These are phyloP conservation scores for Leccinum pellstonianum DNA, from an alignment of 768 basidiomycete species.

Conservation along the genomic window DNA sequence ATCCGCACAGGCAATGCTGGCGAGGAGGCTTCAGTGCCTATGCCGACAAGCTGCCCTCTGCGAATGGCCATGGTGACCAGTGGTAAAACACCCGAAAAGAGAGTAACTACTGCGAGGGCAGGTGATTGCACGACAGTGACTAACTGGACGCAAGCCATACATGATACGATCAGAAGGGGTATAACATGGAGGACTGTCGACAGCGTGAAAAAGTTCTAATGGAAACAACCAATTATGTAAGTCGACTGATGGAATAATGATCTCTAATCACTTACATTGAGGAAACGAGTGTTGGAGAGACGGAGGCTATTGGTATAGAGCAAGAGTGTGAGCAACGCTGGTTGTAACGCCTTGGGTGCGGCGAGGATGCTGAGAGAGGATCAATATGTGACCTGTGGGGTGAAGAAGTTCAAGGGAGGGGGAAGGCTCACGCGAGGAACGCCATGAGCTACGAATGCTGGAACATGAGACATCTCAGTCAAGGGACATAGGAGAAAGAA, in stretches of 20 bases:
- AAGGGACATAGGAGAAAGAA: background rate
- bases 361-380: slow-evolving; percentile 8
- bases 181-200: slow-evolving; percentile 18
- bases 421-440: slow-evolving; percentile 18
- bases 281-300: background rate
- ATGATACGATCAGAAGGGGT: slow-evolving; percentile 16
- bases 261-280: slow-evolving; percentile 5
- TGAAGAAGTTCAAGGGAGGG: background rate
- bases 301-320: slow-evolving; percentile 22
- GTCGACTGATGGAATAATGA: background rate
- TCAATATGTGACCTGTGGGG: background rate
- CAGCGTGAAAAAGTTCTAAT: slow-evolving; percentile 6
- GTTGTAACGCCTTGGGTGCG: slow-evolving; percentile 7
- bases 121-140: slow-evolving; percentile 10
- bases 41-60: background rate
- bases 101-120: background rate
- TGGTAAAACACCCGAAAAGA: slow-evolving; percentile 14
- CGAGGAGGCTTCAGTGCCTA: background rate
- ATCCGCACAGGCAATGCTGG: background rate
- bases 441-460: slow-evolving; percentile 13
- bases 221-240: background rate
- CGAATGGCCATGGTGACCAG: slow-evolving; percentile 6
- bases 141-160: slow-evolving; percentile 11
- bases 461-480: background rate
- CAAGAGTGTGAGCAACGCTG: slow-evolving; percentile 15